phyloP scores from a whole-genome alignment of 345 rosid genomes.

The Boechera retrofracta region DNA sequence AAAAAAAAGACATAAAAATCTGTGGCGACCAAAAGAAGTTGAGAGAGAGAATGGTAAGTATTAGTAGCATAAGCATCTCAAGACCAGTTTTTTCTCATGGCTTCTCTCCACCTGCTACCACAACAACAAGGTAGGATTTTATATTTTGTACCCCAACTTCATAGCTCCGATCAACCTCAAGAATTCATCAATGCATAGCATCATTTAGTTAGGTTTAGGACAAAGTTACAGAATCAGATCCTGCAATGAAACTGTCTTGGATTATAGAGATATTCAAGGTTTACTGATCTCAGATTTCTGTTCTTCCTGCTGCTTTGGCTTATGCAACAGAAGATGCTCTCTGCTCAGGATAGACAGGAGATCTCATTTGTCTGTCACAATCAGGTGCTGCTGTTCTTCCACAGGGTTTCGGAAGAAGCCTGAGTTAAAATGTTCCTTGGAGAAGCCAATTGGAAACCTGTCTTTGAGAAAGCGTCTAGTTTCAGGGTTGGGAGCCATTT shows the following conservation, averaged over 20 bases:
- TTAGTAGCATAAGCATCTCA: conserved; percentile 11
- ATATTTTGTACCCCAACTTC: not conserved
- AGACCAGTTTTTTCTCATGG: conserved; percentile 1
- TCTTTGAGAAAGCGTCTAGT: conserved; percentile 46
- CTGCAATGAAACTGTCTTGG: not conserved
- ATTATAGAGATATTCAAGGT: not conserved
- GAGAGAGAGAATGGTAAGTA: not conserved
- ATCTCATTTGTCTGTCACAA: conserved; percentile 18
- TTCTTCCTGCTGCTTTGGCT: not conserved
- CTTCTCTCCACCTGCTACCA: conserved; percentile 34
- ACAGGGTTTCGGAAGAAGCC: conserved; percentile 36
- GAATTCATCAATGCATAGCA: not conserved
- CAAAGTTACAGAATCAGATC: conserved; percentile 8
- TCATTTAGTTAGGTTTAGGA: not conserved
- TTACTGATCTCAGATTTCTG: not conserved
- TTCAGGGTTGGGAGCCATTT: conserved; percentile 69
- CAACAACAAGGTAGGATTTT: conserved; percentile 14
- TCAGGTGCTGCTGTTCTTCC: conserved; percentile 44
- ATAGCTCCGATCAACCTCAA: not conserved
- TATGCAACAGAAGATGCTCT: conserved; percentile 25
- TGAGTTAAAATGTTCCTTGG: conserved; percentile 51
- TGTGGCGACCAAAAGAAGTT: not conserved
- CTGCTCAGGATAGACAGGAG: conserved; percentile 12
- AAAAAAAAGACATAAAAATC: not conserved
- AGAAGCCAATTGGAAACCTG: conserved; percentile 43